Percentiles rank a stretch among this genome's conserved stretches.
Conservation (phyloP, 148 eudicot genomes). For the Camellia japonica region DNA sequence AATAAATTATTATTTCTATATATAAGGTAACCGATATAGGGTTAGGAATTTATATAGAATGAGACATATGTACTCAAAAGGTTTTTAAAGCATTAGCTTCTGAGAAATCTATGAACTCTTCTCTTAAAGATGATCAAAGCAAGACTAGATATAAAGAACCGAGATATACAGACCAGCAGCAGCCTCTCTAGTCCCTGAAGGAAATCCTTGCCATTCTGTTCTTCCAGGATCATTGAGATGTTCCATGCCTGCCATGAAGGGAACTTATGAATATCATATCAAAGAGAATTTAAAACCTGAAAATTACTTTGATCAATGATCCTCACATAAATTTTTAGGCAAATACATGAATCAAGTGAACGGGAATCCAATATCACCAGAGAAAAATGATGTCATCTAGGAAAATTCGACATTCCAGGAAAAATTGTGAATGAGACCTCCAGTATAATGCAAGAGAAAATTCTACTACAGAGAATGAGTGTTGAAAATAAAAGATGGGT, state of each 20-base stretch:
- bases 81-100: neutral
- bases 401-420: neutral
- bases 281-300: no score
- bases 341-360: no score
- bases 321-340: no score
- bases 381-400: neutral
- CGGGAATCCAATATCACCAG: no score
- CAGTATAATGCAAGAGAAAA: neutral
- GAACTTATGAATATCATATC: no score
- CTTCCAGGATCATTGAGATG: conserved; percentile 96
- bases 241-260: no score
- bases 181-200: conserved; percentile 93
- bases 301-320: no score
- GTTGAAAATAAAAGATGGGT: neutral
- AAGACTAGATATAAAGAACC: no score
- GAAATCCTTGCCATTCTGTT: conserved; percentile 95
- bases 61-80: neutral
- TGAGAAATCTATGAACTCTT: neutral
- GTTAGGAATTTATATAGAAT: no score
- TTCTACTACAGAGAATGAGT: neutral
- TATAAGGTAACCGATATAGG: no score
- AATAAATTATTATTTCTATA: no score
- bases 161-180: no score
- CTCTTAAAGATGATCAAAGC: neutral
- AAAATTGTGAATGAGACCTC: neutral